phyloP scores from a whole-genome alignment of 2,329 filamentous ascomycete genomes.

The Penicillium sclerotigenum region DNA sequence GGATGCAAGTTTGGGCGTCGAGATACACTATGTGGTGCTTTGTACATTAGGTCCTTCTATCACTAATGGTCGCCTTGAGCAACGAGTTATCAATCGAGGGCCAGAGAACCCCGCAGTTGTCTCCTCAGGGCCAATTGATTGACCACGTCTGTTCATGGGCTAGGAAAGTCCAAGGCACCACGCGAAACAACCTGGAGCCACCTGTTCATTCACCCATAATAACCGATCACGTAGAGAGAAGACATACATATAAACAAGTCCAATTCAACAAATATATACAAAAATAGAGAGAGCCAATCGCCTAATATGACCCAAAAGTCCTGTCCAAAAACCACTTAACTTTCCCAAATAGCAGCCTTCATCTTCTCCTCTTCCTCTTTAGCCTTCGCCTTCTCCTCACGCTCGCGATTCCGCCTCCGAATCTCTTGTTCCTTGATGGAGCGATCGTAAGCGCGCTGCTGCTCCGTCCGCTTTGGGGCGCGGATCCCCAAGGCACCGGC shows the following conservation, averaged over 20 bases:
- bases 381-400: constrained; percentile 60
- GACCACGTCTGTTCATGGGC: background rate
- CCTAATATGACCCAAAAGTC: background rate
- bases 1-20: background rate
- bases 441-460: constrained; percentile 82
- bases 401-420: constrained; percentile 70
- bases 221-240: background rate
- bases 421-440: constrained; percentile 81
- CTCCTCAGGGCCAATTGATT: background rate
- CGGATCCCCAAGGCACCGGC: constrained; percentile 80
- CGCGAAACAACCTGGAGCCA: background rate
- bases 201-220: background rate
- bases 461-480: constrained; percentile 77
- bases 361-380: constrained; percentile 67
- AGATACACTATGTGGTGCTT: background rate
- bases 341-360: constrained; percentile 86
- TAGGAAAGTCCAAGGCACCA: background rate
- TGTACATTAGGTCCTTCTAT: too few relatives aligned
- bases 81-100: background rate
- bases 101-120: background rate
- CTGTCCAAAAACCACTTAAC: constrained; percentile 31
- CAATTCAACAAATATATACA: constrained; percentile 3
- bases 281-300: background rate
- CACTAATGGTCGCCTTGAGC: background rate
- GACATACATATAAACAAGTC: background rate